Conservation (phyloP, 306 rosid genomes). For the Calophaca sinica region DNA sequence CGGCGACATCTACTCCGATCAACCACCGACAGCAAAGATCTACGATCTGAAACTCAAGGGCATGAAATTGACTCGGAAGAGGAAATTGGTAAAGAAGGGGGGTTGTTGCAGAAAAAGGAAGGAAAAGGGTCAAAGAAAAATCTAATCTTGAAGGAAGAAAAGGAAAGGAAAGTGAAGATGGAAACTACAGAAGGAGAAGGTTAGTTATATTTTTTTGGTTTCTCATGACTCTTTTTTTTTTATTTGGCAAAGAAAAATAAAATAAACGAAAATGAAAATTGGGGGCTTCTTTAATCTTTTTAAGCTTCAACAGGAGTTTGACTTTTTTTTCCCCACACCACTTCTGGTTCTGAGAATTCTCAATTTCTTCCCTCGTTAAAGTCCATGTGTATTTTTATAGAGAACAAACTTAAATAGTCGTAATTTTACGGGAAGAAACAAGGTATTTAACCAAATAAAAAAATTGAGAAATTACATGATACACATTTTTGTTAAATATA, state of each 20-base stretch:
- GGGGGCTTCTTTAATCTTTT: background rate
- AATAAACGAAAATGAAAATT: background rate
- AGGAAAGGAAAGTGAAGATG: constrained; percentile 24
- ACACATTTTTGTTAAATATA: no score
- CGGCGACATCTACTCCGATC: constrained; percentile 72
- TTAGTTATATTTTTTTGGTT: constrained; percentile 7
- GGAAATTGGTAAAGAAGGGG: constrained; percentile 22
- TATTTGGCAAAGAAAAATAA: background rate
- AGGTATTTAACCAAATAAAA: no score
- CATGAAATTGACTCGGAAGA: constrained; percentile 32
- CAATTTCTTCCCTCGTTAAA: no score
- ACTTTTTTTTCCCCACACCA: no score
- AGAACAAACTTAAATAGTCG: no score
- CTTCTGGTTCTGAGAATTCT: no score
- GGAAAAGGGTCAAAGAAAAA: constrained; percentile 54
- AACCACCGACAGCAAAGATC: constrained; percentile 57
- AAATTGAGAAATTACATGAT: no score
- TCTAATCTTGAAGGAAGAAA: constrained; percentile 47
- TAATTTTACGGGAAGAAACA: no score
- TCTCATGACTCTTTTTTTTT: constrained; percentile 13
- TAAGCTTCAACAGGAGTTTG: no score
- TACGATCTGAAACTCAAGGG: constrained; percentile 45
- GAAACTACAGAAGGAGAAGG: constrained; percentile 19
- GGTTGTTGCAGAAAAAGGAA: background rate
- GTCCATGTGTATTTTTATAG: no score